These are phyloP conservation scores for Blastomyces percursus DNA, from an alignment of 2,329 filamentous ascomycete species.

Conservation along the genomic window DNA sequence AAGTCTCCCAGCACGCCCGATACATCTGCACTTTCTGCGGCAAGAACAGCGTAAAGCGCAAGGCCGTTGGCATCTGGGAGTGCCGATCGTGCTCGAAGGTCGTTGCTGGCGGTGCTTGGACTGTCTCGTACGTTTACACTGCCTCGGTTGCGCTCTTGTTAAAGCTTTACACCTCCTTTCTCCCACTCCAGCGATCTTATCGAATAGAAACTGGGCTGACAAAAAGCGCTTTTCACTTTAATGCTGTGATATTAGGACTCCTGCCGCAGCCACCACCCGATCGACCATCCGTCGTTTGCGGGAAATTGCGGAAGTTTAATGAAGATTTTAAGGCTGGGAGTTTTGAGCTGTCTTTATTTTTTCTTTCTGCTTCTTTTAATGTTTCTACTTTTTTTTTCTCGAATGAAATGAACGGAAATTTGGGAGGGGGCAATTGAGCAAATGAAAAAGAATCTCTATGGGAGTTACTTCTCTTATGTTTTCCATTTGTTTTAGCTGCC, in stretches of 20 bases:
- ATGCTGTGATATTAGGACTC: slow-evolving; percentile 50
- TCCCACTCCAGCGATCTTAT: background rate
- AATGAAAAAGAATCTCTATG: background rate
- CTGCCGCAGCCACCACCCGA: slow-evolving; percentile 84
- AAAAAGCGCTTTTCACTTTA: background rate
- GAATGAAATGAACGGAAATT: slow-evolving; percentile 12
- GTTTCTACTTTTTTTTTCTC: slow-evolving; percentile 11
- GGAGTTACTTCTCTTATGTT: background rate
- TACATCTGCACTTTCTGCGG: slow-evolving; percentile 99
- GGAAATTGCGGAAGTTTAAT: slow-evolving; percentile 91
- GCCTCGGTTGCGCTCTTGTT: slow-evolving; percentile 1
- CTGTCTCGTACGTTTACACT: slow-evolving; percentile 69
- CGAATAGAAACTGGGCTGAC: slow-evolving; percentile 18
- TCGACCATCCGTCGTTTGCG: slow-evolving; percentile 95
- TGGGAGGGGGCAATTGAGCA: slow-evolving; percentile 8
- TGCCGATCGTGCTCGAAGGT: slow-evolving; percentile 94
- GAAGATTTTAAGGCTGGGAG: slow-evolving; percentile 20
- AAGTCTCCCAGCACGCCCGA: slow-evolving; percentile 96
- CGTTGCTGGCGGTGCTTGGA: slow-evolving; percentile 87
- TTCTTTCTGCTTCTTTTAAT: slow-evolving; percentile 3
- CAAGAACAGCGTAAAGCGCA: slow-evolving; percentile 85
- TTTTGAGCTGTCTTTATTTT: slow-evolving; percentile 4
- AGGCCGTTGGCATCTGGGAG: slow-evolving; percentile 91
- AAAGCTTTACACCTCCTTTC: slow-evolving; percentile 4
- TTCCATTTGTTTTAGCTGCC: background rate